A percentile compares a stretch with the other conserved stretches of the same genome.
These are phyloP conservation scores for Moringa oleifera DNA, from an alignment of 345 rosid genomes.

Conservation along the genomic window DNA sequence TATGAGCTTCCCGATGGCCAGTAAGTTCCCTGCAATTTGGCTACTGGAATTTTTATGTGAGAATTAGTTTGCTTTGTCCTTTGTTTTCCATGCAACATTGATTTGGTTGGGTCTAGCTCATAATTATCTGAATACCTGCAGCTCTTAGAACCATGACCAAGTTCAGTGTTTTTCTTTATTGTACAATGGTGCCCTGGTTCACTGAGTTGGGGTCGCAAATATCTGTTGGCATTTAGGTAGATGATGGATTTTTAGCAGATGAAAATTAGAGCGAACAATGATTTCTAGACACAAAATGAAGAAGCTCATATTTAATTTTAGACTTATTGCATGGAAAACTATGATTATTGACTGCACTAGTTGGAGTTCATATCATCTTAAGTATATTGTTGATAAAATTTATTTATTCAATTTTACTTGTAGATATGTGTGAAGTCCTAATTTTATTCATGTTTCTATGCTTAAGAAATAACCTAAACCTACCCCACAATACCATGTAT, in stretches of 20 bases:
- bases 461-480: too few species aligned
- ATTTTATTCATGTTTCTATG: too few species aligned
- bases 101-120: not conserved
- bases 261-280: not conserved
- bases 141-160: not conserved
- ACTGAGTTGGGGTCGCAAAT: not conserved
- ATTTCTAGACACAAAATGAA: not conserved
- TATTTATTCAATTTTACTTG: not conserved
- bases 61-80: not conserved
- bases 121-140: too few species aligned
- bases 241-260: not conserved
- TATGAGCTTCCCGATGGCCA: constrained; percentile 99
- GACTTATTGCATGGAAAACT: not conserved
- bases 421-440: not conserved
- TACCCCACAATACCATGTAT: too few species aligned
- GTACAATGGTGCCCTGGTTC: not conserved
- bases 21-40: constrained; percentile 44
- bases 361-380: not conserved
- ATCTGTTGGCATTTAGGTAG: not conserved
- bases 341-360: not conserved
- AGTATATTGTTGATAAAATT: not conserved
- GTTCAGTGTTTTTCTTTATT: not conserved
- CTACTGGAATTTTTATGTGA: constrained; percentile 3
- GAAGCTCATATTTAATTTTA: not conserved
- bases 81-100: not conserved